A percentile compares a stretch with the other conserved stretches of the same genome.
These are phyloP conservation scores for Spinellus fusiger DNA, from an alignment of 192 early-diverging fungal genomes.

Conservation along the genomic window DNA sequence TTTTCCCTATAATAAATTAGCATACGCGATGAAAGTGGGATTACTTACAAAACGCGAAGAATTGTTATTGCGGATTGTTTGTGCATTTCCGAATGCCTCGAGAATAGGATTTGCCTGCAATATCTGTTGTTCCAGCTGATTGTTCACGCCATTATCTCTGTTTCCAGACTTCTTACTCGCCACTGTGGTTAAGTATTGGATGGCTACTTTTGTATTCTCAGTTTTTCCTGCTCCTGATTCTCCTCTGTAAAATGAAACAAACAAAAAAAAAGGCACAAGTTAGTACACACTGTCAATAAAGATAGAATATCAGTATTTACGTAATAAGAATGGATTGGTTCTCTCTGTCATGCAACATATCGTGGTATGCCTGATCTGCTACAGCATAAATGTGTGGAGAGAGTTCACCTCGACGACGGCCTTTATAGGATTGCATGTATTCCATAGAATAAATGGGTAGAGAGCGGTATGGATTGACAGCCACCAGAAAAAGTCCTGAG, in stretches of 20 bases:
- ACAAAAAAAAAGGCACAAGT: not conserved
- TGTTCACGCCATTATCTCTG: conserved; percentile 36
- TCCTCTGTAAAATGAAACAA: conserved; percentile 50
- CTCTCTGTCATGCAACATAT: conserved; percentile 88
- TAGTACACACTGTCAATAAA: not conserved
- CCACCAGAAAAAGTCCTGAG: conserved; percentile 96
- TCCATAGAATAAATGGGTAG: conserved; percentile 87
- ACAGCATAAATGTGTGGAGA: conserved; percentile 90
- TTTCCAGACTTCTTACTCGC: conserved; percentile 38
- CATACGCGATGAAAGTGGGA: not conserved
- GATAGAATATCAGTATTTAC: conserved; percentile 33
- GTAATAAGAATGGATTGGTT: conserved; percentile 98
- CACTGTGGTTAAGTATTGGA: conserved; percentile 93
- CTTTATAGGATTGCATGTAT: conserved; percentile 62
- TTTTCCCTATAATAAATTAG: conserved; percentile 60
- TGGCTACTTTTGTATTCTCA: conserved; percentile 99
- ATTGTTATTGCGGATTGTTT: conserved; percentile 98
- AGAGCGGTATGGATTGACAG: conserved; percentile 94
- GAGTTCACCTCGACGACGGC: conserved; percentile 65
- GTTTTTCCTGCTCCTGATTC: conserved; percentile 99
- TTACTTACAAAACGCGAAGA: conserved; percentile 87
- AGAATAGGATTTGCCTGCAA: conserved; percentile 96
- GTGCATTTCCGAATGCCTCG: conserved; percentile 97
- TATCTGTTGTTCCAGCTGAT: conserved; percentile 72
- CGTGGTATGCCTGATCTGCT: conserved; percentile 88